These are phyloP conservation scores for Pythium vanterpoolii DNA, from an alignment of 352 stramenopile species.

Conservation along the genomic window DNA sequence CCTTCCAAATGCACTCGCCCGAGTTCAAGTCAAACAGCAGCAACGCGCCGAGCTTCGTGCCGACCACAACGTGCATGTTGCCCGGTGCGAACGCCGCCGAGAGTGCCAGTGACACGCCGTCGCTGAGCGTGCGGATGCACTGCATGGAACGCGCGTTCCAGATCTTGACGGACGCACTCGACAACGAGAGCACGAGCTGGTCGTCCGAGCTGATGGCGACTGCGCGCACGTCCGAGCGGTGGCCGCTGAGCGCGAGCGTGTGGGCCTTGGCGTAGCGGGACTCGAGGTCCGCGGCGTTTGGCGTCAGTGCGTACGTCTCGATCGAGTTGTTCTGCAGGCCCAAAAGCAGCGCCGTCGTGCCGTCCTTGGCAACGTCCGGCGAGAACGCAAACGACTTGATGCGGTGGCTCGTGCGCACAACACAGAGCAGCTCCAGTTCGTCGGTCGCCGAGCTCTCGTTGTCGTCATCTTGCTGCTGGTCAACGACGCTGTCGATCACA, in stretches of 20 bases:
- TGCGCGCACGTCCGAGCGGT: constrained; percentile 91
- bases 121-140: constrained; percentile 88
- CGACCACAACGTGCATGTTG: constrained; percentile 96
- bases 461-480: constrained; percentile 40
- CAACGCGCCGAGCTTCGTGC: constrained; percentile 95
- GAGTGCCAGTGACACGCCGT: constrained; percentile 85
- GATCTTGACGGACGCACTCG: constrained; percentile 87
- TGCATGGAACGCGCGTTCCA: constrained; percentile 90
- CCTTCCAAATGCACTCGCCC: constrained; percentile 91
- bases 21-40: constrained; percentile 94
- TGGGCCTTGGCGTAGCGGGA: constrained; percentile 62
- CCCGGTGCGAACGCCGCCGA: constrained; percentile 95
- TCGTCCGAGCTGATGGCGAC: constrained; percentile 89
- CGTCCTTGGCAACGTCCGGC: constrained; percentile 77
- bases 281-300: constrained; percentile 57
- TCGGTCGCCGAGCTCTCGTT: constrained; percentile 69
- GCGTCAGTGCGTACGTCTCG: constrained; percentile 82
- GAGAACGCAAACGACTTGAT: constrained; percentile 89
- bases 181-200: constrained; percentile 88
- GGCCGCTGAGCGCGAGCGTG: constrained; percentile 74
- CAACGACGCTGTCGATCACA: constrained; percentile 25
- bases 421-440: constrained; percentile 82
- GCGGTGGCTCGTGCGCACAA: constrained; percentile 81
- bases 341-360: constrained; percentile 79
- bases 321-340: constrained; percentile 91